Evolutionary conservation across 805 yeast species (phyloP).

Genomic region (Cyberlindnera galapagoensis): DNA sequence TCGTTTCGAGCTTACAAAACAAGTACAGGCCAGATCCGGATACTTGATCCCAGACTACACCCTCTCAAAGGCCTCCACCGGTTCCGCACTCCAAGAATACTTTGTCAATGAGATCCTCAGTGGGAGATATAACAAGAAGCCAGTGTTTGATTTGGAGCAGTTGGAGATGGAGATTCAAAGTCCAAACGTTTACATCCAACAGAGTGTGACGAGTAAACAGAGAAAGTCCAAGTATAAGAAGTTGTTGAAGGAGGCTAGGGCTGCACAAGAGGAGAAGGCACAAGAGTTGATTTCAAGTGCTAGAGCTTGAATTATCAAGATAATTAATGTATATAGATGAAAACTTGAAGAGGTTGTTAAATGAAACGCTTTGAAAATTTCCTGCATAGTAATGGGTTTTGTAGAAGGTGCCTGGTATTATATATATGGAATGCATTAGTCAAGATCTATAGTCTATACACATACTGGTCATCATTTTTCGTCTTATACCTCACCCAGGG

Average conservation of each 20-base stretch:
- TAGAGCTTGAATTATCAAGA: conserved; percentile 10
- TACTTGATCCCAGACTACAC: conserved; percentile 31
- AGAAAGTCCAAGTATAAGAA: conserved; percentile 20
- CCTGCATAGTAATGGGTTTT: too few relatives aligned
- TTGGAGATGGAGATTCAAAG: conserved; percentile 13
- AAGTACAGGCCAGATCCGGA: conserved; percentile 32
- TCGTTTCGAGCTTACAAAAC: conserved; percentile 30
- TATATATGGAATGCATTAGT: background rate
- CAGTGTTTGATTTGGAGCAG: conserved; percentile 13
- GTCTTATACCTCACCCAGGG: conserved; percentile 73
- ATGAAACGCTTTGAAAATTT: too few relatives aligned
- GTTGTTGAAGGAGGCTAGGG: conserved; percentile 20
- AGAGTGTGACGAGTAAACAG: conserved; percentile 17
- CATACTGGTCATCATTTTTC: conserved; percentile 30
- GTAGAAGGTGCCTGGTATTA: too few relatives aligned
- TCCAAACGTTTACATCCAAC: conserved; percentile 20
- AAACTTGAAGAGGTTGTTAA: too few relatives aligned
- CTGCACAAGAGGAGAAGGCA: conserved; percentile 18
- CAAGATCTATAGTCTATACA: conserved; percentile 17
- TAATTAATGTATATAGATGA: too few relatives aligned
- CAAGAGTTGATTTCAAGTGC: conserved; percentile 17
- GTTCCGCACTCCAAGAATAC: conserved; percentile 23
- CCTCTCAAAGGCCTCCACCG: conserved; percentile 27
- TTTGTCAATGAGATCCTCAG: conserved; percentile 24
- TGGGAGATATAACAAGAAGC: conserved; percentile 18